Evolutionary conservation across 176 grass and related monocot species (phyloP).

Genomic region (Zoysia japonica): DNA sequence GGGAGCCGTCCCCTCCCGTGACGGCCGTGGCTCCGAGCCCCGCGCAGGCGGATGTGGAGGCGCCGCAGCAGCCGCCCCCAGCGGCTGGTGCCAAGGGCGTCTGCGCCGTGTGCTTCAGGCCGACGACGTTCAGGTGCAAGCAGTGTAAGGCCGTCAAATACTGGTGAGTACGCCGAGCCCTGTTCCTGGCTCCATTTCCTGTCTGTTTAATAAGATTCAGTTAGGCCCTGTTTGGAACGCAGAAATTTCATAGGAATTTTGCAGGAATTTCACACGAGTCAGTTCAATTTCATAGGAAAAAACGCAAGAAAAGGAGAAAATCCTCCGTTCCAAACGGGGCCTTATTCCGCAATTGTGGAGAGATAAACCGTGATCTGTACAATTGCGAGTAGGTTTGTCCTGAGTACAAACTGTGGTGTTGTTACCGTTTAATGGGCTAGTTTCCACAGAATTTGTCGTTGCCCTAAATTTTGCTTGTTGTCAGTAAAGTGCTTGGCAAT

Average conservation of each 20-base stretch:
- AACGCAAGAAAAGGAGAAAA: too few species aligned
- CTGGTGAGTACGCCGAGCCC: slow-evolving; percentile 59
- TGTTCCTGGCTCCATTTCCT: slow-evolving; percentile 20
- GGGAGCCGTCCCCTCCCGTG: slow-evolving; percentile 5
- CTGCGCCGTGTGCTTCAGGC: slow-evolving; percentile 77
- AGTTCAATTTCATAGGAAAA: too few species aligned
- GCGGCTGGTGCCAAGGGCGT: slow-evolving; percentile 14
- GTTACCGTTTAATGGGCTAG: neutral
- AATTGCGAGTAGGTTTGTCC: slow-evolving; percentile 8
- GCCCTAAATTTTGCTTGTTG: neutral
- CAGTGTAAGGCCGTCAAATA: slow-evolving; percentile 95
- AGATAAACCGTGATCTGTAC: slow-evolving; percentile 9
- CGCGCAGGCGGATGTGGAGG: neutral
- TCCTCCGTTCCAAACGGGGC: too few species aligned
- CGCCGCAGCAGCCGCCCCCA: slow-evolving; percentile 26
- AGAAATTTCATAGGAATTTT: too few species aligned
- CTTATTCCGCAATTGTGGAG: slow-evolving; percentile 7
- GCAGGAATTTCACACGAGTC: too few species aligned
- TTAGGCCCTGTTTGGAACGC: neutral
- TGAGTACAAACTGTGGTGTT: slow-evolving; percentile 24
- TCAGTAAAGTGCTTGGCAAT: neutral
- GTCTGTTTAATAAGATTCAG: slow-evolving; percentile 12
- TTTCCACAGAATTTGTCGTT: slow-evolving; percentile 19
- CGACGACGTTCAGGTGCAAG: slow-evolving; percentile 73
- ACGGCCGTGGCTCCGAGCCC: neutral